Evolutionary conservation across 768 basidiomycete genomes (phyloP).

Genomic region (Lactarius hengduanensis): DNA sequence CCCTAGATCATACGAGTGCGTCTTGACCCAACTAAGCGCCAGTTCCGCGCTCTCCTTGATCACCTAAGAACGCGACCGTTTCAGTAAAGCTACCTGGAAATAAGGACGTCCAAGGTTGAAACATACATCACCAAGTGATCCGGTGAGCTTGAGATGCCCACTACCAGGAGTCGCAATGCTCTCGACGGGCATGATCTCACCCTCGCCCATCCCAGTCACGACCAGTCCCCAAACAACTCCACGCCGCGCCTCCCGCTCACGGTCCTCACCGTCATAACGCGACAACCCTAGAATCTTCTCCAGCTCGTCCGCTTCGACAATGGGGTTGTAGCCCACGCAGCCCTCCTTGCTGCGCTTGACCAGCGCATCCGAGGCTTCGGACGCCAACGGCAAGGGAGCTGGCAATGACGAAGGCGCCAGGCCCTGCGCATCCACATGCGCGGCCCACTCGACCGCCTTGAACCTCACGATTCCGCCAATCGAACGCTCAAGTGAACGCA

Average conservation of each 20-base stretch:
- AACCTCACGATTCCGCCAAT: slow-evolving; percentile 86
- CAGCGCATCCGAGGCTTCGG: background rate
- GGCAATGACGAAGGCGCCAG: slow-evolving; percentile 24
- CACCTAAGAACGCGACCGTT: slow-evolving; percentile 44
- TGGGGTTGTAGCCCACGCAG: slow-evolving; percentile 45
- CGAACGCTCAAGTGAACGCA: slow-evolving; percentile 84
- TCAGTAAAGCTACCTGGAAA: too few species aligned
- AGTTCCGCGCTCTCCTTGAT: slow-evolving; percentile 92
- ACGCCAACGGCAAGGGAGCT: background rate
- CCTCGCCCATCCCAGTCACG: slow-evolving; percentile 86
- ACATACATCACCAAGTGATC: slow-evolving; percentile 72
- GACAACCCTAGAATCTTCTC: slow-evolving; percentile 82
- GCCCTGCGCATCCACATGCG: slow-evolving; percentile 48
- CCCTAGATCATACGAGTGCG: slow-evolving; percentile 74
- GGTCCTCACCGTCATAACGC: slow-evolving; percentile 76
- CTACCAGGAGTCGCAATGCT: slow-evolving; percentile 73
- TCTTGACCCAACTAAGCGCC: slow-evolving; percentile 91
- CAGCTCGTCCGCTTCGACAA: slow-evolving; percentile 69
- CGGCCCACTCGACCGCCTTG: slow-evolving; percentile 91
- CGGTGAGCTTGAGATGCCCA: slow-evolving; percentile 75
- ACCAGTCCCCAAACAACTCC: slow-evolving; percentile 86
- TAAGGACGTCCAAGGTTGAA: background rate
- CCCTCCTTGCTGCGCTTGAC: background rate
- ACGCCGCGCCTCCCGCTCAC: slow-evolving; percentile 66
- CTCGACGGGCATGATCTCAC: slow-evolving; percentile 83